Evolutionary conservation across 768 basidiomycete species (phyloP), one percentile per base, ranked within the genome.

Genomic region (Russula brevipes): DNA sequence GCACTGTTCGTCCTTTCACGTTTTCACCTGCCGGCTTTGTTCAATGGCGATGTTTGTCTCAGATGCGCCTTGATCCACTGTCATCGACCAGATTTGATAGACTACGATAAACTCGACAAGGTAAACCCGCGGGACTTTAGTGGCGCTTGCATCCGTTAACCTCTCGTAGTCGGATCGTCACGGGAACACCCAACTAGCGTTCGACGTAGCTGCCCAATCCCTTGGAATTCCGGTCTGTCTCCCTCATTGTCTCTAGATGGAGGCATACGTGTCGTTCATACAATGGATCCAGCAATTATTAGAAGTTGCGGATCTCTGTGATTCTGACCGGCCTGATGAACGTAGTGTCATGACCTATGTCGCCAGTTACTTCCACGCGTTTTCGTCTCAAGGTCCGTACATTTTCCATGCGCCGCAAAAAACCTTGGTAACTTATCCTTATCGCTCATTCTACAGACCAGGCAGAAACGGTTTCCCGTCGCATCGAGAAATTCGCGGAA

Each of bases 281-380:
- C 54, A 44, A 6, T 41, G 49, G 24, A 47, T 51, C 53, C 35
- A 97, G 93, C 92, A 91, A 87, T 78, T 99, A 4, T 82, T 99
- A 19, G 97, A 99, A 80, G 96, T 98, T 0, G 88, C 93, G 59
- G 97, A 99, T 78, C 74, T 99, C 36, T 95, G 93, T 68, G 93
- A 94, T 70, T 84, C 86, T 0, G 78, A 78, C n/a, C 83, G 82
- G 52, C 96, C 96, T 0, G 97, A 99, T 73, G 97, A 99, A 75
- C 86, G 94, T 42, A 93, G 90, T 74, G 91, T 98, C 11, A 98
- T 98, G 93, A 98, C 94, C 5, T 98, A 98, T 68, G 89, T 99
- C 51, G 97, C 97, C 39, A 91, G 91, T 69, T 98, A 82, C 76
- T 99, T 99, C 80, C 97, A 98, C 72, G 95, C 96, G 0, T 99